Evolutionary conservation across 2,329 filamentous ascomycete genomes (phyloP).

Genomic region (Metarhizium anisopliae): DNA sequence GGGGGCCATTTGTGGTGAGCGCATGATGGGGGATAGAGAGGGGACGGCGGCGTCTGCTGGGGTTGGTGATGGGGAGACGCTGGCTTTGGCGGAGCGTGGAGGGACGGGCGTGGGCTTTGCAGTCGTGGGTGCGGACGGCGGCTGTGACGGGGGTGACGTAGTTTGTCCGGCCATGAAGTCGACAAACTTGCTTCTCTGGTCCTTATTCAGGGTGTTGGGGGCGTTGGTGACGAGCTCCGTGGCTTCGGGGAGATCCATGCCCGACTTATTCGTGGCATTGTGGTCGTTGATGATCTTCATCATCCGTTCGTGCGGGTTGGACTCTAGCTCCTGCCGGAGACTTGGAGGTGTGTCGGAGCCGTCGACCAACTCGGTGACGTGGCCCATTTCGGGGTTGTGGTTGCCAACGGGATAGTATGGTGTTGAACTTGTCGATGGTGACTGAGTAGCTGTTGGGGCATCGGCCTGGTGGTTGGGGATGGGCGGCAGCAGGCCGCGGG

Average conservation of each 20-base stretch:
- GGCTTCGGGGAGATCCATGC: conserved; percentile 44
- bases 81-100: conserved; percentile 6
- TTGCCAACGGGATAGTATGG: conserved; percentile 16
- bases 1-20: conserved; percentile 17
- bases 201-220: conserved; percentile 43
- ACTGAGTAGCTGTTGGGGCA: conserved; percentile 15
- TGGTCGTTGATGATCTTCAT: conserved; percentile 58
- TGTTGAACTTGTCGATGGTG: conserved; percentile 19
- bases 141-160: conserved; percentile 9
- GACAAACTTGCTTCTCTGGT: conserved; percentile 50
- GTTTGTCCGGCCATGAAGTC: conserved; percentile 47
- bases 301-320: conserved; percentile 52
- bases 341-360: conserved; percentile 39
- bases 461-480: conserved; percentile 34
- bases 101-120: conserved; percentile 14
- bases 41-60: conserved; percentile 15
- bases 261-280: conserved; percentile 42
- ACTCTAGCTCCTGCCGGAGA: conserved; percentile 46
- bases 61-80: conserved; percentile 15
- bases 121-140: conserved; percentile 14
- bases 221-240: conserved; percentile 43
- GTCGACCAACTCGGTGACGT: conserved; percentile 54
- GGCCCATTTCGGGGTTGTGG: conserved; percentile 39
- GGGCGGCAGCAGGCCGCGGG: conserved; percentile 45
- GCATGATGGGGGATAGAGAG: conserved; percentile 42